Evolutionary conservation across 106 monocot genomes (phyloP).

Genomic region (Dioscorea dumetorum): DNA sequence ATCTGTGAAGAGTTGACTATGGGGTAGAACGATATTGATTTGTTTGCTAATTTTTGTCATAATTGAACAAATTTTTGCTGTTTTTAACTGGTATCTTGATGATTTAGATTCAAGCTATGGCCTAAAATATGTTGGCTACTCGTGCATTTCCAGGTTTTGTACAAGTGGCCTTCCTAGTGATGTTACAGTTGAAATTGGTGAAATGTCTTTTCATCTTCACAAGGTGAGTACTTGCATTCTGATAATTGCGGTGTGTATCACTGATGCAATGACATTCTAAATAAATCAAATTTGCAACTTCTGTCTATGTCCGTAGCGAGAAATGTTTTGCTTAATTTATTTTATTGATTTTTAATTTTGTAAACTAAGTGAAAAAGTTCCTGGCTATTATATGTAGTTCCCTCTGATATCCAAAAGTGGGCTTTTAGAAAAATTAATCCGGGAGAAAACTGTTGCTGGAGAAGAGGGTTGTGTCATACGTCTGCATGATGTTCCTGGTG

Average conservation of each 20-base stretch:
- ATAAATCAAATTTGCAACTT: no score
- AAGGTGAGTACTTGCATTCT: neutral
- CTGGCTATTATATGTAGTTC: neutral
- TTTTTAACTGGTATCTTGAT: no score
- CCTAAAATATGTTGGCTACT: neutral
- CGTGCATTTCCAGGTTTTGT: neutral
- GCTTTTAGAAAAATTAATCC: slow-evolving; percentile 3
- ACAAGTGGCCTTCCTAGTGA: slow-evolving; percentile 10
- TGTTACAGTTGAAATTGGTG: slow-evolving; percentile 12
- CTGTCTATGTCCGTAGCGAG: no score
- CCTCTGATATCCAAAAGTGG: slow-evolving; percentile 11
- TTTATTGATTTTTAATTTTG: no score
- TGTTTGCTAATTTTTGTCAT: no score
- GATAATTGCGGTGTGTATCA: no score
- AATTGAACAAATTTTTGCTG: no score
- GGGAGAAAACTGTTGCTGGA: neutral
- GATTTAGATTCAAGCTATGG: neutral
- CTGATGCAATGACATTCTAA: no score
- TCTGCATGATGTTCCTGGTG: slow-evolving; percentile 8
- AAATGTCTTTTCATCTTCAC: slow-evolving; percentile 15
- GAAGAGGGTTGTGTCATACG: slow-evolving; percentile 7
- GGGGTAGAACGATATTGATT: no score
- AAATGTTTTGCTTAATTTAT: no score
- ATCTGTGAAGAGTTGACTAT: no score
- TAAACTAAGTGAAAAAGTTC: neutral